These are phyloP conservation scores for Fusarium fujikuroi DNA, from an alignment of 2,329 filamentous ascomycete genomes.

Conservation along the genomic window DNA sequence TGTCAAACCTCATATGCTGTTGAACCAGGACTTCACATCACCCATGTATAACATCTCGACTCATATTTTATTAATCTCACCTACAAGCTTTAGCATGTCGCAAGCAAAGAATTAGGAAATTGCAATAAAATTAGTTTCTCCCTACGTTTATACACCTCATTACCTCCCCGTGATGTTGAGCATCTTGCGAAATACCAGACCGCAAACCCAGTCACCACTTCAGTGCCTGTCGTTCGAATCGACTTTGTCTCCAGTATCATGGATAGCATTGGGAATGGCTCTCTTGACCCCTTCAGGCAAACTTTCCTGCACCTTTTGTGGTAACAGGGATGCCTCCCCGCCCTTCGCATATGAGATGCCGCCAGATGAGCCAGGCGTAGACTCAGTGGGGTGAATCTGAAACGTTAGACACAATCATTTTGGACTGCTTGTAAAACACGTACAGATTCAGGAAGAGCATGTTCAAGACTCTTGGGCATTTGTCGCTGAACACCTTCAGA, in stretches of 20 bases:
- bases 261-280: slow-evolving; percentile 34
- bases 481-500: slow-evolving; percentile 30
- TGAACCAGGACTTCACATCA: neutral
- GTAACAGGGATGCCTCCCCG: slow-evolving; percentile 32
- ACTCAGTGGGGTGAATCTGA: slow-evolving; percentile 38
- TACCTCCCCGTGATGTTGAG: accelerated
- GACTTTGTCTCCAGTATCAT: slow-evolving; percentile 33
- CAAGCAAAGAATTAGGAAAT: neutral
- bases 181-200: neutral
- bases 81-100: accelerated
- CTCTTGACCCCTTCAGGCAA: slow-evolving; percentile 38
- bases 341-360: slow-evolving; percentile 36
- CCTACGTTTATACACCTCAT: accelerated
- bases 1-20: neutral
- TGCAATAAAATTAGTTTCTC: neutral
- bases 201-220: neutral
- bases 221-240: slow-evolving; percentile 11
- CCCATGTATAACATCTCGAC: neutral
- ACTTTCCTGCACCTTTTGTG: slow-evolving; percentile 40
- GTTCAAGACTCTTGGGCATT: slow-evolving; percentile 25
- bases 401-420: neutral
- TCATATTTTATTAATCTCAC: neutral
- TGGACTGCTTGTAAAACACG: accelerated
- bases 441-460: slow-evolving; percentile 39
- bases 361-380: slow-evolving; percentile 25